Evolutionary conservation across 1,284 basidiomycete species (phyloP).

Genomic region (Marasmius fiardii): DNA sequence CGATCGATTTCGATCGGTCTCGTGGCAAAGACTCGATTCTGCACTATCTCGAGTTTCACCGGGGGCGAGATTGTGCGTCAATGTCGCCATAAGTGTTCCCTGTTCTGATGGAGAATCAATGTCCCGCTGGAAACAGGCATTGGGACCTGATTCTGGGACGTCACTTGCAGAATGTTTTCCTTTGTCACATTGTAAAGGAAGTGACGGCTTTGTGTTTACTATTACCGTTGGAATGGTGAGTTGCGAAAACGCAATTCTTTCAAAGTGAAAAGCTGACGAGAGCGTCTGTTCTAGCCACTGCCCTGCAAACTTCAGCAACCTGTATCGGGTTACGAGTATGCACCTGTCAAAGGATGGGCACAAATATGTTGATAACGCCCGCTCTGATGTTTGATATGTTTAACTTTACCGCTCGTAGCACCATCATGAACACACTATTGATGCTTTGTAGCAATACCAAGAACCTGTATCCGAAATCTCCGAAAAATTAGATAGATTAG

Average conservation of each 20-base stretch:
- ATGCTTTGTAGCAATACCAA: no score
- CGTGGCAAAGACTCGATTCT: background rate
- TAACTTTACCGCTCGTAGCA: no score
- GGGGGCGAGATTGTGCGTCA: background rate
- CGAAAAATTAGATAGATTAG: no score
- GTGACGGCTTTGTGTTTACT: background rate
- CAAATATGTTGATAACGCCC: no score
- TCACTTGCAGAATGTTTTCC: background rate
- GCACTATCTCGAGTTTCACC: background rate
- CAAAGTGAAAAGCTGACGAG: background rate
- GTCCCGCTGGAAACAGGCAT: background rate
- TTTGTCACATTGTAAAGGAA: background rate
- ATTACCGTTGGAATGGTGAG: background rate
- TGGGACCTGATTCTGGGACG: background rate
- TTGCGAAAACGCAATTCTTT: background rate
- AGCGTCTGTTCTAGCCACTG: background rate
- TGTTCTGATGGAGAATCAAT: background rate
- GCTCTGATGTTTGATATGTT: no score
- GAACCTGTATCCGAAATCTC: no score
- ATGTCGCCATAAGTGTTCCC: background rate
- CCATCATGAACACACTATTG: no score
- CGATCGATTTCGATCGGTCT: background rate
- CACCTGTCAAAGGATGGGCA: no score
- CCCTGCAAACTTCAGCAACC: no score
- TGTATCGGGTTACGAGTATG: no score